These are phyloP conservation scores for Hevea brasiliensis DNA, from an alignment of 345 rosid species.

Conservation along the genomic window DNA sequence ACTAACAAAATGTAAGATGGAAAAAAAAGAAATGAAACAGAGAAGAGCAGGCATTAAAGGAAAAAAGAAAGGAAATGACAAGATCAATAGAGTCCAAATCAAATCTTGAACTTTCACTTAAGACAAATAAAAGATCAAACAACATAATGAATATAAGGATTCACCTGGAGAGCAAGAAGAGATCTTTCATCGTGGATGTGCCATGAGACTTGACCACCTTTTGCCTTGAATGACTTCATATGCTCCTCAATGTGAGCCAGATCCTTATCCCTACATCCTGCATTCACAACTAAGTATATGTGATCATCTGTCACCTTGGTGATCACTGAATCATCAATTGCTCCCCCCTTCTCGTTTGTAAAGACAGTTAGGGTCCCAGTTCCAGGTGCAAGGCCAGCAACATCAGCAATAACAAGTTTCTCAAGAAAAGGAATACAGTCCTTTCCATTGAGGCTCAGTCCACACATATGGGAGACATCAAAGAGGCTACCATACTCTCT, in stretches of 20 bases:
- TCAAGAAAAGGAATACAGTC: slow-evolving; percentile 84
- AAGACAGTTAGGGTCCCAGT: slow-evolving; percentile 89
- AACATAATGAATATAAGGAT: background rate
- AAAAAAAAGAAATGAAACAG: background rate
- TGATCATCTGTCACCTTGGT: slow-evolving; percentile 80
- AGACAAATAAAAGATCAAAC: slow-evolving; percentile 8
- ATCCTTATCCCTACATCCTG: slow-evolving; percentile 99
- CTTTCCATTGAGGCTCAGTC: slow-evolving; percentile 93
- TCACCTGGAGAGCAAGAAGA: slow-evolving; percentile 95
- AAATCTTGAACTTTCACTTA: background rate
- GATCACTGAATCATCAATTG: slow-evolving; percentile 94
- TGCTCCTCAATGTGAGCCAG: slow-evolving; percentile 95
- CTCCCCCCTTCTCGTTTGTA: slow-evolving; percentile 93
- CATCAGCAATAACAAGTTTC: slow-evolving; percentile 93
- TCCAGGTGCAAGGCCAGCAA: slow-evolving; percentile 80
- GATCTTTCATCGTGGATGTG: slow-evolving; percentile 98
- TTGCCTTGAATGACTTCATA: slow-evolving; percentile 86
- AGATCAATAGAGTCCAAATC: background rate
- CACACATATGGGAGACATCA: slow-evolving; percentile 98
- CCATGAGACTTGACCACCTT: slow-evolving; percentile 96
- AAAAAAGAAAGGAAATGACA: background rate
- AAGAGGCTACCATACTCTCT: slow-evolving; percentile 85
- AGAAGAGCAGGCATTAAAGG: background rate
- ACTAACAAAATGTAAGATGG: background rate
- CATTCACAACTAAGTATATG: slow-evolving; percentile 93